These are phyloP conservation scores for Ophiostoma fasciatum DNA, from an alignment of 2,329 filamentous ascomycete species.

Conservation along the genomic window DNA sequence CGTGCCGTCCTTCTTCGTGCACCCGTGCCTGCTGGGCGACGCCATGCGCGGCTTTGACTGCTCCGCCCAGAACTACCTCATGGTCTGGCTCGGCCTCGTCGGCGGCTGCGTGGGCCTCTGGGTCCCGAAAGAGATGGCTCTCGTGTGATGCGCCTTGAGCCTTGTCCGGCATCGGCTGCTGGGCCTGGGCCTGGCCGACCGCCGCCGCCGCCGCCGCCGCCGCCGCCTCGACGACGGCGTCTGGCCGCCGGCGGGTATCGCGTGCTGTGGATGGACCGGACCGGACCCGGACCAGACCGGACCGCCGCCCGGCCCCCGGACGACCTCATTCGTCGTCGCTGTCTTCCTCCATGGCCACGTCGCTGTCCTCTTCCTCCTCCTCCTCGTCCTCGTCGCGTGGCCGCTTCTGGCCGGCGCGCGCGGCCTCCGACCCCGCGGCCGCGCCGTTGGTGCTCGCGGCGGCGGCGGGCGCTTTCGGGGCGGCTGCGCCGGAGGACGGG, in stretches of 20 bases:
- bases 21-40: constrained; percentile 79
- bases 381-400: constrained; percentile 53
- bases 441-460: constrained; percentile 24
- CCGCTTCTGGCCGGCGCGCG: constrained; percentile 56
- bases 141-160: too few species aligned
- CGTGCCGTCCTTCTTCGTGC: constrained; percentile 72
- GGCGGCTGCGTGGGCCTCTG: constrained; percentile 67
- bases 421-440: not conserved
- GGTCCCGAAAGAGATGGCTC: constrained; percentile 55
- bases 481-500: constrained; percentile 17
- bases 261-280: too few species aligned
- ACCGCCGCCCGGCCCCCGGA: too few species aligned
- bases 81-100: constrained; percentile 79
- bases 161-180: too few species aligned
- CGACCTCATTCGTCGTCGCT: constrained; percentile 57
- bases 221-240: too few species aligned
- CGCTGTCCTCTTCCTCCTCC: constrained; percentile 47
- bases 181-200: too few species aligned
- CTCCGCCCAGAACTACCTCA: constrained; percentile 55
- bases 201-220: too few species aligned
- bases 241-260: too few species aligned
- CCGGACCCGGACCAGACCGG: too few species aligned
- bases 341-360: constrained; percentile 52
- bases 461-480: constrained; percentile 28
- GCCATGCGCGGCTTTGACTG: constrained; percentile 56